A percentile compares a stretch with the other conserved stretches of the same genome.
Evolutionary conservation across 176 grass and related monocot genomes (phyloP).

Genomic region (Musa acuminata): DNA sequence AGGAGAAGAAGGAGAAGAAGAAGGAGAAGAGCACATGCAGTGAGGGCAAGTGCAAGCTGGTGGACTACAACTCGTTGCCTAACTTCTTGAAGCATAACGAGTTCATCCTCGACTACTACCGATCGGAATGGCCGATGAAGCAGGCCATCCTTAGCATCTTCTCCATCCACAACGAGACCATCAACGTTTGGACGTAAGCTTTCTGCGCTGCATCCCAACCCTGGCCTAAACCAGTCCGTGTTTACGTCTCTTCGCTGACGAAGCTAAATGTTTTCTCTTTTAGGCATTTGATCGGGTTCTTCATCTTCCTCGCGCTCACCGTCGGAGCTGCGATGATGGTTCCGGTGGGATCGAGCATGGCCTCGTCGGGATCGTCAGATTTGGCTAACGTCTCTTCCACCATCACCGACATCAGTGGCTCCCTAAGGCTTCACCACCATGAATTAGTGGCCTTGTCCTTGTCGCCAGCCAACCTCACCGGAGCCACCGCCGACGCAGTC

Average conservation of each 20-base stretch:
- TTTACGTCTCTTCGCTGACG: background rate
- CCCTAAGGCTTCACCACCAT: background rate
- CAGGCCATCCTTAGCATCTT: constrained; percentile 2
- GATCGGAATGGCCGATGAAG: constrained; percentile 1
- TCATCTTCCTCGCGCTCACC: constrained; percentile 67
- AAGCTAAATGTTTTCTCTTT: background rate
- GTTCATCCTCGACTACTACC: constrained; percentile 12
- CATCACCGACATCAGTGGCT: constrained; percentile 32
- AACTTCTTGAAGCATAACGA: constrained; percentile 11
- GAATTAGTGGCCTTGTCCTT: background rate
- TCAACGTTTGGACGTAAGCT: constrained; percentile 16
- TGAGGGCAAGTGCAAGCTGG: background rate
- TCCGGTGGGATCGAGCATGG: constrained; percentile 22
- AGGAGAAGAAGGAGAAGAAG: background rate
- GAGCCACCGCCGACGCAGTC: background rate
- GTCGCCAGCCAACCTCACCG: background rate
- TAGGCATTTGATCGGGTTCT: constrained; percentile 82
- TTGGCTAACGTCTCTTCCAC: constrained; percentile 2
- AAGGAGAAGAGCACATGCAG: background rate
- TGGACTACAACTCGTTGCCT: background rate
- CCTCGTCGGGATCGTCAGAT: background rate
- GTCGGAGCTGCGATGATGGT: constrained; percentile 58
- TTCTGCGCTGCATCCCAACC: too few relatives aligned
- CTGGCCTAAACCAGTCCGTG: background rate
- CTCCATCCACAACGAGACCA: constrained; percentile 8